Base-by-base conservation (phyloP, 1,284 basidiomycete genomes). In the Irpex sp. region DNA sequence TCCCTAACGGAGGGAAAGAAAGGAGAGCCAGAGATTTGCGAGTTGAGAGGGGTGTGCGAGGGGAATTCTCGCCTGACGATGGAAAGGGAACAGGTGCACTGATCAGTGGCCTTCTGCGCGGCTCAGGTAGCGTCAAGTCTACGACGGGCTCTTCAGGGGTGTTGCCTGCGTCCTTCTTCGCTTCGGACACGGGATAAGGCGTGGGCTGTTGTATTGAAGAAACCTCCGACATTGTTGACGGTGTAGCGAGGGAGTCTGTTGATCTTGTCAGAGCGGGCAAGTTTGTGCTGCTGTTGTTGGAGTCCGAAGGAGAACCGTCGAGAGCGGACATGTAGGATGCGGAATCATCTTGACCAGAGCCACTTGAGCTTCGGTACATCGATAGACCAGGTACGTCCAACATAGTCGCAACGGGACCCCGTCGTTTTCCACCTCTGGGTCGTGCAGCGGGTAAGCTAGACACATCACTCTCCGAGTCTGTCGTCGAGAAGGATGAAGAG, bases 211-310 rank as follows among this genome's bases (percentile, higher is more conserved):
- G 62, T 63, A 72, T 67, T 57, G 71, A 68, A 4, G 77, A 73
- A 37, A 76, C 78, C 21, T 75, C 80, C 9, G 81, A 81, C 21
- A 76, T 73, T 34, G 73, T 72, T 34, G 81, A 81, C 4, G 79
- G 78, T 5, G 76, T 73, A 2, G 77, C 79, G 19, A 82, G 64
- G 2, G 80, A 83, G 59, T 82, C 81, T 0, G 79, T 76, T 1
- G 81, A 83, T 2, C 76, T 80, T 8, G 80, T 74, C 19, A 82
- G 69, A 1, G 78, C 79, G 55, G 81, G 81, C 51, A 77, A 74
- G 5, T 72, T 73, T 48, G 71, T 72, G 17, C 73, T 69, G 59
- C 74, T 74, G 38, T 70, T 72, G 58, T 77, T 62, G 34, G 72
- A 75, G 58, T 76, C 75, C 60, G 74, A 77, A 34, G 77, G 68